Evolutionary conservation across 2,329 filamentous ascomycete genomes (phyloP).

Genomic region (Xylaria multiplex): DNA sequence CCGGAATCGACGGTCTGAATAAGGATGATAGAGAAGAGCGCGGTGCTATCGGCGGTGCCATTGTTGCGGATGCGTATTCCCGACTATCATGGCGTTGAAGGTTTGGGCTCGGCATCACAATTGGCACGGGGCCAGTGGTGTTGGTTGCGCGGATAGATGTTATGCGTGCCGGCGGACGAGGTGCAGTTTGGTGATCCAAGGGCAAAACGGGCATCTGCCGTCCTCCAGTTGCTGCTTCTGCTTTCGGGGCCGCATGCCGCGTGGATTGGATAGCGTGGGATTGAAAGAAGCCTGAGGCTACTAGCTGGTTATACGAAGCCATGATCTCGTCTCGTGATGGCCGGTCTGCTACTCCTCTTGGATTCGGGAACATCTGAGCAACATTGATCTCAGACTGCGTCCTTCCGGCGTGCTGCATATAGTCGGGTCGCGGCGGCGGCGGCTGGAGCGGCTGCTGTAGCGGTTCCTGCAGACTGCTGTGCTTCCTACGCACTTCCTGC

Average conservation of each 20-base stretch:
- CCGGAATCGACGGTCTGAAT: constrained; percentile 30
- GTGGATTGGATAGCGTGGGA: constrained; percentile 68
- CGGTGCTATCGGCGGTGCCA: constrained; percentile 9
- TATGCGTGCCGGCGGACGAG: constrained; percentile 38
- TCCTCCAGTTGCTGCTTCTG: constrained; percentile 3
- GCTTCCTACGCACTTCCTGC: constrained; percentile 43
- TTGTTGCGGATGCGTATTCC: not conserved
- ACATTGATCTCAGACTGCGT: constrained; percentile 44
- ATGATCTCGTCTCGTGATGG: constrained; percentile 62
- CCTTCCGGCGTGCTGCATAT: constrained; percentile 37
- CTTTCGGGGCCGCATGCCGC: constrained; percentile 53
- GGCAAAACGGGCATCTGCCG: constrained; percentile 32
- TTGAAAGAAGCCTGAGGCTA: constrained; percentile 68
- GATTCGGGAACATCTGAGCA: constrained; percentile 36
- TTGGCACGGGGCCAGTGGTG: constrained; percentile 10
- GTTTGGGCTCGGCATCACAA: constrained; percentile 7
- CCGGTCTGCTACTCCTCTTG: constrained; percentile 38
- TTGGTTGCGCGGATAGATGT: constrained; percentile 37
- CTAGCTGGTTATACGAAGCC: constrained; percentile 65
- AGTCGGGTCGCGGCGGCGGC: constrained; percentile 35
- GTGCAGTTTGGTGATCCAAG: constrained; percentile 34
- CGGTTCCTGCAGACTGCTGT: constrained; percentile 48
- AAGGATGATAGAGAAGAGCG: constrained; percentile 29
- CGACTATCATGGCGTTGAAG: constrained; percentile 20
- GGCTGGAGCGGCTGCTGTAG: constrained; percentile 32